Base-by-base conservation (phyloP, 2,329 filamentous ascomycete species). In the Hawksworthiomyces lignivorus region DNA sequence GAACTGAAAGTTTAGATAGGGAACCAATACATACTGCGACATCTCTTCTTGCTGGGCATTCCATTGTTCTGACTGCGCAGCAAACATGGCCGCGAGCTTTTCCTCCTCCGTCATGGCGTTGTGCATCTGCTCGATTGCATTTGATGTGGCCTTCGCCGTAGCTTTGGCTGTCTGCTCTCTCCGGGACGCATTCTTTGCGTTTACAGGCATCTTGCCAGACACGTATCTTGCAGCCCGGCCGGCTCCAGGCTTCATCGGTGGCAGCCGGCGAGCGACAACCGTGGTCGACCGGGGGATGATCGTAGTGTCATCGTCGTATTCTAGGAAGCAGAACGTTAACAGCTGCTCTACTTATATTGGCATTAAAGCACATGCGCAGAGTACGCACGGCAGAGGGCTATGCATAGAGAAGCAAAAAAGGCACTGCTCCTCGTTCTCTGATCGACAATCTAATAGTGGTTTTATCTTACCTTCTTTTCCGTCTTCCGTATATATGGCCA, bases 241-340 rank as follows among this genome's bases (percentile, higher is more conserved):
- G 50, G 88, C 87, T 22, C 92, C 92, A 36, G 82, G 82, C 56
- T 89, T 87, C 39, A 78, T 70, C 7, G 92, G 86, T 4, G 92
- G 92, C 49, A 92, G 73, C 47, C 92, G 81, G 46, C 87, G 82
- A 30, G 89, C 92, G 52, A 96, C 82, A 44, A 98, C 88, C 1
- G 88, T 94, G 3, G 89, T 96, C 15, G 92, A 94, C 54, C 92
- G 84, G 33, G 90, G 87, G 40, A 98, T 95, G 53, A 96, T 89
- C n/a, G 85, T 87, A 1, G 92, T 97, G 60, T 98, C 92, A 69
- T 98, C 92, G 54, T 95, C 87, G 58, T 97, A 97, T 65, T 94
- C 92, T 95, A 56, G 14, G 41, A 10, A 24, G 15, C 10, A 17
- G 14, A 19, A 11, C 6, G 21, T 19, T 4, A 35, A 39, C 27